phyloP scores from a whole-genome alignment of 495 filamentous ascomycete species.

The Achaetomiella virescens region DNA sequence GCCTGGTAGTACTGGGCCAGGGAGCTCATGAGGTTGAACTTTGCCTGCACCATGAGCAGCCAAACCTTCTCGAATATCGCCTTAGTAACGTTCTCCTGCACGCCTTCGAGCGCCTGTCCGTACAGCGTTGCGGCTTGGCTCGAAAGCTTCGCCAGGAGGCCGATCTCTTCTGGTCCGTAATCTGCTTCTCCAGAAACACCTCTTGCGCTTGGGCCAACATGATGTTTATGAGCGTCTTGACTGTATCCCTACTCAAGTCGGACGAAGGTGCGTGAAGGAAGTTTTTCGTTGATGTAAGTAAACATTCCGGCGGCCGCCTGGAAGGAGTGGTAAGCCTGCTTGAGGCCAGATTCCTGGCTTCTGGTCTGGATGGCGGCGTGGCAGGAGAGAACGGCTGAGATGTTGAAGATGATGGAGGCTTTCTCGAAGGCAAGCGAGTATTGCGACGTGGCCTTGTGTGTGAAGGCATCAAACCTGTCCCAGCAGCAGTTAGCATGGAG shows the following conservation, averaged over 20 bases:
- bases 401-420: conserved; percentile 99
- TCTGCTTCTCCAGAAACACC: conserved; percentile 94
- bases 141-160: conserved; percentile 84
- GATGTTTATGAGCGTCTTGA: conserved; percentile 86
- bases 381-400: conserved; percentile 92
- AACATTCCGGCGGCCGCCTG: conserved; percentile 99
- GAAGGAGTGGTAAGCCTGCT: conserved; percentile 96
- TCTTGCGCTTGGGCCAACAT: conserved; percentile 96
- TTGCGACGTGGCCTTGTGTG: conserved; percentile 89
- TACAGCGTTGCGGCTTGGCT: conserved; percentile 87
- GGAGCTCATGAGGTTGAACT: conserved; percentile 77
- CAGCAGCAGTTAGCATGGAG: conserved; percentile 17
- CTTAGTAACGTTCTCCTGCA: conserved; percentile 87
- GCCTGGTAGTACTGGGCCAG: conserved; percentile 93
- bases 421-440: conserved; percentile 97
- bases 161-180: conserved; percentile 85
- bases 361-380: conserved; percentile 92
- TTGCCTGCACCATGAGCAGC: conserved; percentile 78
- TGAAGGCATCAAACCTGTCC: conserved; percentile 93
- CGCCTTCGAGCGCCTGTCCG: conserved; percentile 76
- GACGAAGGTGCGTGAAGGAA: conserved; percentile 95
- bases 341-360: conserved; percentile 84
- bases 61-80: conserved; percentile 96
- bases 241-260: conserved; percentile 87
- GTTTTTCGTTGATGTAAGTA: conserved; percentile 99